phyloP scores from a whole-genome alignment of 1,139 yeast genomes.

The Sugiyamaella pinicola region DNA sequence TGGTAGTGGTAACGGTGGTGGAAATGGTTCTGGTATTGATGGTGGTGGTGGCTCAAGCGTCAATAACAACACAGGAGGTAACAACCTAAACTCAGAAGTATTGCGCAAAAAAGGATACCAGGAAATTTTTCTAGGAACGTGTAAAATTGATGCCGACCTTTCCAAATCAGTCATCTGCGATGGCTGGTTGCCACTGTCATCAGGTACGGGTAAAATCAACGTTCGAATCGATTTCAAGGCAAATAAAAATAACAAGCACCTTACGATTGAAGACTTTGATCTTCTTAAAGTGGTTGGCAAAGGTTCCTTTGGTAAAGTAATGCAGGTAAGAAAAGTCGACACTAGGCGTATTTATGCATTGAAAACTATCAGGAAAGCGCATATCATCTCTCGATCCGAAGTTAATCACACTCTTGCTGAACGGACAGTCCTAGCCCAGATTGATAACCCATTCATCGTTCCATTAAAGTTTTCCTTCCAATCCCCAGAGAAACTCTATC shows the following conservation, averaged over 20 bases:
- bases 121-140: conserved; percentile 46
- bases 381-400: conserved; percentile 90
- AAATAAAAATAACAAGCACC: conserved; percentile 63
- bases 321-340: conserved; percentile 96
- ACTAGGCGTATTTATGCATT: conserved; percentile 92
- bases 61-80: conserved; percentile 4
- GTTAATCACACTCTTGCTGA: conserved; percentile 96
- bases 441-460: conserved; percentile 96
- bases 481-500: conserved; percentile 87
- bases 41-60: not conserved
- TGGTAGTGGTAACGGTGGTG: not conserved
- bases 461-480: conserved; percentile 95
- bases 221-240: conserved; percentile 81
- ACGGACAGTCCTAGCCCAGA: conserved; percentile 89
- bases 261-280: conserved; percentile 89
- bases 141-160: conserved; percentile 35
- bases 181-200: conserved; percentile 40
- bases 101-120: conserved; percentile 33
- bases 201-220: conserved; percentile 49
- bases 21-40: too few relatives aligned
- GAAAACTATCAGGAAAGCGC: conserved; percentile 90
- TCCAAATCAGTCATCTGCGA: conserved; percentile 30
- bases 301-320: conserved; percentile 97
- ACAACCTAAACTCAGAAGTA: conserved; percentile 14
- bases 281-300: conserved; percentile 92